phyloP scores from a whole-genome alignment of 768 basidiomycete species.

The Chlorophyllum brunneum region DNA sequence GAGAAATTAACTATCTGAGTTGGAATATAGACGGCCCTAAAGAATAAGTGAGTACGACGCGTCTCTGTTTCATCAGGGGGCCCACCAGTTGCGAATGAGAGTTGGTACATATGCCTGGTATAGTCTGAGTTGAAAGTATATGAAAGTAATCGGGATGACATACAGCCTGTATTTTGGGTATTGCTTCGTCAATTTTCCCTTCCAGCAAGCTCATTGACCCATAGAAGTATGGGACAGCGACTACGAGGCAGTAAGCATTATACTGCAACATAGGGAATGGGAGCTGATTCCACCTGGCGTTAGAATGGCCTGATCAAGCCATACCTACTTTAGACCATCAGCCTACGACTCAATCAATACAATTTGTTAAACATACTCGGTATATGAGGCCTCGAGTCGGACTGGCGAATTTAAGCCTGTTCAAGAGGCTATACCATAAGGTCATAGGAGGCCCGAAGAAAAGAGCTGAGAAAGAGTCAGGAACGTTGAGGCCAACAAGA shows the following conservation, averaged over 20 bases:
- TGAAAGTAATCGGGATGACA: conserved; percentile 13
- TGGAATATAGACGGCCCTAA: conserved; percentile 70
- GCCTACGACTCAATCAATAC: neutral
- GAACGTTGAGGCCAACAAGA: neutral
- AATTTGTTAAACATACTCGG: conserved; percentile 40
- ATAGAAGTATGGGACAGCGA: conserved; percentile 51
- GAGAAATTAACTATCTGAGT: conserved; percentile 79
- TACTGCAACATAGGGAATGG: neutral
- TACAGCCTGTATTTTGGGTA: conserved; percentile 45
- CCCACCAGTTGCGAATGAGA: conserved; percentile 71
- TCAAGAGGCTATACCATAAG: conserved; percentile 75
- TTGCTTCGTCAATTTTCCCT: conserved; percentile 53
- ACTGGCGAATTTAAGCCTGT: conserved; percentile 62
- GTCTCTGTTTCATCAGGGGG: neutral
- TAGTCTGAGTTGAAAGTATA: neutral
- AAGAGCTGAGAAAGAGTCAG: conserved; percentile 34
- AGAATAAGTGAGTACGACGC: neutral
- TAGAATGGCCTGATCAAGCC: conserved; percentile 75
- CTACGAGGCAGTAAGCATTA: conserved; percentile 19
- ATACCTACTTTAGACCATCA: conserved; percentile 45
- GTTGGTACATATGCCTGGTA: conserved; percentile 67
- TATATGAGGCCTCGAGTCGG: conserved; percentile 57
- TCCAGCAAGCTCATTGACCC: conserved; percentile 79
- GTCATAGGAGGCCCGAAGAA: conserved; percentile 82
- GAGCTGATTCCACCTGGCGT: conserved; percentile 62